Percentiles rank a stretch among this genome's conserved stretches.
Conservation (phyloP, 495 filamentous ascomycete species). For the Evansstolkia leycettana region DNA sequence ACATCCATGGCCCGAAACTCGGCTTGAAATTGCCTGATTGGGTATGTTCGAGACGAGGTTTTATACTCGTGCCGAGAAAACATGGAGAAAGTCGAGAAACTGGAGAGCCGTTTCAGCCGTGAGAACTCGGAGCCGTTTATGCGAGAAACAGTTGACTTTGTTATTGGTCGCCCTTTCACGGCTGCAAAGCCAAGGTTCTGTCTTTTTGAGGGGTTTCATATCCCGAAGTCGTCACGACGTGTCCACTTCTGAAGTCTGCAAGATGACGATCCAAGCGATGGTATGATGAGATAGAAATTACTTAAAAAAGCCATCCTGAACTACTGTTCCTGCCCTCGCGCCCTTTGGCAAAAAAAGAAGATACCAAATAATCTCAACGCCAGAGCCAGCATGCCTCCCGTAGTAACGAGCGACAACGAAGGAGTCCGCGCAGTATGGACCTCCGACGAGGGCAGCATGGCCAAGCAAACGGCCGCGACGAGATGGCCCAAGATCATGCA, state of each 20-base stretch:
- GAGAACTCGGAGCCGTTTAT: too few relatives aligned
- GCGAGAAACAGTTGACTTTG: not conserved
- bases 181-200: too few relatives aligned
- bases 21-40: constrained; percentile 2
- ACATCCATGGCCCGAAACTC: constrained; percentile 1
- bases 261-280: too few relatives aligned
- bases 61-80: too few relatives aligned
- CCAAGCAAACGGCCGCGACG: constrained; percentile 4
- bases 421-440: constrained; percentile 4
- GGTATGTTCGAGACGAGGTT: constrained; percentile 7
- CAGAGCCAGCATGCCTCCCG: constrained; percentile 7
- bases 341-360: too few relatives aligned
- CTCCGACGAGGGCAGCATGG: constrained; percentile 4
- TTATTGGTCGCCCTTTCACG: too few relatives aligned
- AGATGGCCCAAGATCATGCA: constrained; percentile 34
- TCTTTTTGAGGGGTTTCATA: too few relatives aligned
- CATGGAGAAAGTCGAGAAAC: not conserved
- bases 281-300: not conserved
- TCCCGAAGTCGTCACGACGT: too few relatives aligned
- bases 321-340: not conserved
- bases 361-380: too few relatives aligned
- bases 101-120: too few relatives aligned
- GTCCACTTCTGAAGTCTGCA: too few relatives aligned
- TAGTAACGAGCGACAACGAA: constrained; percentile 1
- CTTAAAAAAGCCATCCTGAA: constrained; percentile 1